Percentiles rank a stretch among this genome's conserved stretches.
These are phyloP conservation scores for Boeremia lycopersici DNA, from an alignment of 2,329 filamentous ascomycete genomes.

Conservation along the genomic window DNA sequence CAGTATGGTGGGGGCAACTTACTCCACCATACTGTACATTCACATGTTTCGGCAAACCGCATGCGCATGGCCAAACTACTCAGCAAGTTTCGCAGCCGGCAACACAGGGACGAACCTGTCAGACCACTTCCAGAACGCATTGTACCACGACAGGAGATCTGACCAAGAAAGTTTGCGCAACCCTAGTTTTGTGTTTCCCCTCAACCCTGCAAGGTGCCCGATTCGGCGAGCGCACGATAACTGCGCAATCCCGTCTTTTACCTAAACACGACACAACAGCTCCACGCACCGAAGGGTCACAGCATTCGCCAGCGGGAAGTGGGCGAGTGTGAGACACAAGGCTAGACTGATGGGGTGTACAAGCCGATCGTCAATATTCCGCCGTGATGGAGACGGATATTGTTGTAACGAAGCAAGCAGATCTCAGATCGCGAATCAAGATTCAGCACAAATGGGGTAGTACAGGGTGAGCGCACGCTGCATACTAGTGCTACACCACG, in stretches of 20 bases:
- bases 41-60: background rate
- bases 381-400: constrained; percentile 4
- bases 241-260: background rate
- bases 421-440: constrained; percentile 1
- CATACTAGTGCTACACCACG: background rate
- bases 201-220: constrained; percentile 4
- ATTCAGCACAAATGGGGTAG: background rate
- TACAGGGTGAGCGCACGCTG: constrained; percentile 1
- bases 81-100: constrained; percentile 2
- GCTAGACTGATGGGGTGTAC: background rate
- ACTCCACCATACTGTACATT: no score
- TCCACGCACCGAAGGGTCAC: background rate
- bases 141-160: constrained; percentile 7
- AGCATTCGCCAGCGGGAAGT: background rate
- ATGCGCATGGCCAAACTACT: constrained; percentile 2
- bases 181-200: background rate
- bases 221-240: constrained; percentile 6
- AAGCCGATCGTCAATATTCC: constrained; percentile 5
- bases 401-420: constrained; percentile 6
- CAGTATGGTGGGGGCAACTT: no score
- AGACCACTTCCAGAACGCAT: constrained; percentile 9
- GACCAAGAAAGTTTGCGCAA: constrained; percentile 9
- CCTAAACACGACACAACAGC: background rate
- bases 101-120: constrained; percentile 7
- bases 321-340: constrained; percentile 1